A percentile compares a stretch with the other conserved stretches of the same genome.
Conservation (phyloP, 1,284 basidiomycete genomes). For the Cryptococcus depauperatus region DNA sequence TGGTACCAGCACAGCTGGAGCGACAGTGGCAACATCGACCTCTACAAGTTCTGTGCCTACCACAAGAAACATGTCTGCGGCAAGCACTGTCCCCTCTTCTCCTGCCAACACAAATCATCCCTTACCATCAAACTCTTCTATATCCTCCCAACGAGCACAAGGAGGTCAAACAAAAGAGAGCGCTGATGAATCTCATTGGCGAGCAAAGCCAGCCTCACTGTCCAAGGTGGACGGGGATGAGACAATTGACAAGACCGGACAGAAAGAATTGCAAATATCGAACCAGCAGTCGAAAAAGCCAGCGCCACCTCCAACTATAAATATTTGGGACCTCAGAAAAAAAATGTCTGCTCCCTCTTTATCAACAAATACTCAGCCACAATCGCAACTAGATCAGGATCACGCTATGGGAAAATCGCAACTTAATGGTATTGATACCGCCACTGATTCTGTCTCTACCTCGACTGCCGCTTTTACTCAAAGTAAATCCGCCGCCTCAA, state of each 20-base stretch:
- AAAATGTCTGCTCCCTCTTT: slow-evolving; percentile 17
- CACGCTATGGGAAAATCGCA: no score
- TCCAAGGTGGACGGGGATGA: no score
- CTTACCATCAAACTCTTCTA: slow-evolving; percentile 17
- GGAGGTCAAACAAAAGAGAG: no score
- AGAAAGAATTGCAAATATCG: slow-evolving; percentile 1
- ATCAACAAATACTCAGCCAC: no score
- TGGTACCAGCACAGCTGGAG: no score
- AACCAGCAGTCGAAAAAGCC: slow-evolving; percentile 15
- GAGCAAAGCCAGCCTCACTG: slow-evolving; percentile 16
- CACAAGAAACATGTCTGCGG: no score
- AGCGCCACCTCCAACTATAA: slow-evolving; percentile 26
- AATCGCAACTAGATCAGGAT: no score
- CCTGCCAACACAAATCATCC: slow-evolving; percentile 19
- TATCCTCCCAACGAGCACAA: no score
- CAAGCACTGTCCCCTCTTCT: slow-evolving; percentile 17
- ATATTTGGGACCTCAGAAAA: slow-evolving; percentile 39
- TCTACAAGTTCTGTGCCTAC: no score
- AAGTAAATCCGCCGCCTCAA: no score
- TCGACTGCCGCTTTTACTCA: not conserved
- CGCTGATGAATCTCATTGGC: slow-evolving; percentile 27
- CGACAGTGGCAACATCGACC: no score
- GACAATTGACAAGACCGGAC: slow-evolving; percentile 4
- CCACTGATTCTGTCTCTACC: not conserved
- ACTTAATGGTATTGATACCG: no score